These are phyloP conservation scores for Aspergillus calidoustus DNA, from an alignment of 2,329 filamentous ascomycete genomes.

Conservation along the genomic window DNA sequence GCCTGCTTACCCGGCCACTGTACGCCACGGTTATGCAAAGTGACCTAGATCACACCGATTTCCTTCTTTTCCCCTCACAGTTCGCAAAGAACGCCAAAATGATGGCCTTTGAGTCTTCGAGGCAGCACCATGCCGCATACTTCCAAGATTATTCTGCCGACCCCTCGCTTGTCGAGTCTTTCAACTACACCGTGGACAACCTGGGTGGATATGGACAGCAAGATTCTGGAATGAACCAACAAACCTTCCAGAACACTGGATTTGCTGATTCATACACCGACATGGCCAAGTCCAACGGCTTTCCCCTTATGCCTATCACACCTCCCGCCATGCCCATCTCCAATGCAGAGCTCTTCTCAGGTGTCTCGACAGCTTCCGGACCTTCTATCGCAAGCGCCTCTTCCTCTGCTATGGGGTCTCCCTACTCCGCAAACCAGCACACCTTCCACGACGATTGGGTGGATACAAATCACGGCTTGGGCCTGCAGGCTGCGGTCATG, in stretches of 20 bases:
- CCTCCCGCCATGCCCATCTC: conserved; percentile 38
- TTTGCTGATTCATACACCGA: conserved; percentile 34
- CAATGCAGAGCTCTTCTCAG: conserved; percentile 55
- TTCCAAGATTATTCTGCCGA: conserved; percentile 41
- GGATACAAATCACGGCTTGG: conserved; percentile 57
- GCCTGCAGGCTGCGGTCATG: conserved; percentile 67
- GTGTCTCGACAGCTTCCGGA: conserved; percentile 64
- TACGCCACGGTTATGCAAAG: conserved; percentile 25
- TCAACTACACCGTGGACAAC: conserved; percentile 34
- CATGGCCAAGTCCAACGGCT: conserved; percentile 31
- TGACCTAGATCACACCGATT: conserved; percentile 24
- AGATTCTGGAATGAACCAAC: conserved; percentile 27
- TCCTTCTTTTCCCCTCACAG: conserved; percentile 26
- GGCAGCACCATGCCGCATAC: conserved; percentile 36
- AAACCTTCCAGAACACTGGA: conserved; percentile 36
- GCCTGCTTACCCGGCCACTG: conserved; percentile 14
- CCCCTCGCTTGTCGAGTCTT: conserved; percentile 36
- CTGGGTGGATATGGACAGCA: conserved; percentile 30
- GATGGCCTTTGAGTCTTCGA: conserved; percentile 39
- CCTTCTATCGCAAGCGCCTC: conserved; percentile 62
- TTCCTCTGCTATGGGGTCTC: conserved; percentile 70
- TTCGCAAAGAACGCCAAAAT: conserved; percentile 27
- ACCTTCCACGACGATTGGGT: conserved; percentile 65
- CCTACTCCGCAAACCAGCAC: conserved; percentile 65
- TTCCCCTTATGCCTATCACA: conserved; percentile 37